Base-by-base conservation (phyloP, 2,329 filamentous ascomycete species). In the Aspergillus clavatus region DNA sequence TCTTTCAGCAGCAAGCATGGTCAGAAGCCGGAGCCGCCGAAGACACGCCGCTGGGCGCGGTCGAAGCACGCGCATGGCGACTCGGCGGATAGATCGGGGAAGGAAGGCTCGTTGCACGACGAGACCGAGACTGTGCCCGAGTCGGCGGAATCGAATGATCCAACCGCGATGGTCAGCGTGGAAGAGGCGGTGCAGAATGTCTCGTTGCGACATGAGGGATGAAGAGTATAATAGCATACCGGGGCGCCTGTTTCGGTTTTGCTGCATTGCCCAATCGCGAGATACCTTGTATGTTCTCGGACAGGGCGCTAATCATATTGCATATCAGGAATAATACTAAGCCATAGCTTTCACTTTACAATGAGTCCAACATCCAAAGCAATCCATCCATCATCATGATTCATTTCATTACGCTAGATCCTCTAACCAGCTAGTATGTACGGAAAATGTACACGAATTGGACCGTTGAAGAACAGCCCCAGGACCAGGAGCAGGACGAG, bases 41-140 rank as follows among this genome's bases (percentile, higher is more conserved):
- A 65, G 46, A 63, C 70, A 5, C 66, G 71, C 22, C 68, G 71
- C 16, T 71, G 59, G 58, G 66, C 67, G 7, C 59, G 65, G 38
- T 47, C 57, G 38, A 58, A 58, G 45, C 53, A 62, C 44, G 40
- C 55, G 39, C 52, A 58, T 47, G 50, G 54, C 28, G 54, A 63
- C 43, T 56, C 58, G 2, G 39, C 56, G 2, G 59, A 54, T 23
- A 56, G 40, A 52, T 55, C 48, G 46, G 21, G 44, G 43, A 22
- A 29, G n/a, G n/a, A 43, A 43, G 18, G 33, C 31, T 11, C 23
- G 16, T 22, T 29, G 24, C 6, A 43, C 23, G 16, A 19, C 21
- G 16, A 36, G 38, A 40, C 8, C 4, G 18, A 14, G 22, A 16
- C 38, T 16, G 26, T 42, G 35, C 27, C 45, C 14, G 37, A 31